Evolutionary conservation across 805 yeast species (phyloP).

Genomic region (Ogataea neopini): DNA sequence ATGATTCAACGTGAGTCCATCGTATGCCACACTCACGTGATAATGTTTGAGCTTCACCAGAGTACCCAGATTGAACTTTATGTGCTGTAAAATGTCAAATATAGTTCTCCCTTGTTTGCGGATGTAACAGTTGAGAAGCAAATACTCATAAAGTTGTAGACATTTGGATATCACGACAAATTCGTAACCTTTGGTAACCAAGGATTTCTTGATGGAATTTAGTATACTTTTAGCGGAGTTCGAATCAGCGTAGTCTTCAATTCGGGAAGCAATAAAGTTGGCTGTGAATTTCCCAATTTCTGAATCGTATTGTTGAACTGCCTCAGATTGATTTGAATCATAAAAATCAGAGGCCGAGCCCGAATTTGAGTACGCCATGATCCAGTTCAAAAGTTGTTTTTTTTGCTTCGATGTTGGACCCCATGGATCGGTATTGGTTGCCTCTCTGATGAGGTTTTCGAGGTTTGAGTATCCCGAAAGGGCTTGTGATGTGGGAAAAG

Average conservation of each 20-base stretch:
- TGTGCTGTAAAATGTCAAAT: constrained; percentile 28
- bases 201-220: constrained; percentile 26
- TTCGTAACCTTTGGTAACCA: constrained; percentile 33
- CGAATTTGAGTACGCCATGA: constrained; percentile 17
- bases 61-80: constrained; percentile 16
- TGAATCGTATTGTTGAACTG: constrained; percentile 10
- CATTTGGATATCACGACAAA: constrained; percentile 30
- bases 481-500: constrained; percentile 22
- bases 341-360: constrained; percentile 17
- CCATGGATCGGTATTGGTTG: constrained; percentile 54
- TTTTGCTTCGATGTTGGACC: constrained; percentile 50
- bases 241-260: constrained; percentile 21
- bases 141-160: constrained; percentile 28
- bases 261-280: constrained; percentile 22
- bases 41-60: constrained; percentile 18
- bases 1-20: constrained; percentile 26
- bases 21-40: constrained; percentile 21
- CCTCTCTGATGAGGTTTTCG: constrained; percentile 39
- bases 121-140: constrained; percentile 29
- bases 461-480: constrained; percentile 33
- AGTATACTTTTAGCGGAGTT: constrained; percentile 12
- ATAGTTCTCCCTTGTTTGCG: constrained; percentile 7
- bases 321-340: constrained; percentile 9
- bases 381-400: constrained; percentile 31
- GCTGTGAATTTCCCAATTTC: constrained; percentile 24